phyloP scores from a whole-genome alignment of 345 rosid species.

The Linum usitatissimum region DNA sequence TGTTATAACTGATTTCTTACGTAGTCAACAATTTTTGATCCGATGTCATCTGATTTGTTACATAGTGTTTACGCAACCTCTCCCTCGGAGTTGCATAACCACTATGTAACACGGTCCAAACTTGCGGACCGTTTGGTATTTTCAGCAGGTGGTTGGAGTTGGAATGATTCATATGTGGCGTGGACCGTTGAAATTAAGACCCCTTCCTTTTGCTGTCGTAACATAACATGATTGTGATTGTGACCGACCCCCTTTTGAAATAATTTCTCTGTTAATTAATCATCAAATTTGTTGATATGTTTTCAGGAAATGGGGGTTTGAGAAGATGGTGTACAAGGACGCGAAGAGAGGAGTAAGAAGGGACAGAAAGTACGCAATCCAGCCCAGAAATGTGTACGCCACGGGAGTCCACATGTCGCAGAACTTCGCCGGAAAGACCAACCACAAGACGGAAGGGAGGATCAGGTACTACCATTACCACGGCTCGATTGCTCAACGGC shows the following conservation, averaged over 20 bases:
- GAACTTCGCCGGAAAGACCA: conserved; percentile 56
- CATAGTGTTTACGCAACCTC: no score
- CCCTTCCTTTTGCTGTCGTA: neutral
- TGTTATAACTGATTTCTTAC: no score
- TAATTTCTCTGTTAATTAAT: neutral
- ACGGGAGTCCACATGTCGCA: conserved; percentile 89
- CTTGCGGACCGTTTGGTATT: no score
- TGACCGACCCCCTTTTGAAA: neutral
- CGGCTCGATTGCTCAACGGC: conserved; percentile 60
- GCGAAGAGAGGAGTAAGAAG: conserved; percentile 61
- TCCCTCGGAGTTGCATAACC: no score
- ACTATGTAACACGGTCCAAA: no score
- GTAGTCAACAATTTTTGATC: no score
- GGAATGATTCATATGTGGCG: neutral
- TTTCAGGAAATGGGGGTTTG: conserved; percentile 84
- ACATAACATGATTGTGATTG: neutral
- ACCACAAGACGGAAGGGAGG: conserved; percentile 42
- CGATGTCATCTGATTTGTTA: no score
- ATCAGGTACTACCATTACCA: conserved; percentile 84
- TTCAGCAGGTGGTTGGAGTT: neutral
- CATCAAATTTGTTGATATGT: neutral
- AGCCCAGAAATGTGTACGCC: conserved; percentile 60
- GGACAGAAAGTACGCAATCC: conserved; percentile 76
- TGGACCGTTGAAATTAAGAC: neutral
- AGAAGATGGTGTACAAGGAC: conserved; percentile 76